Evolutionary conservation across 2,329 filamentous ascomycete species (phyloP).

Genomic region (Meredithiella fracta): DNA sequence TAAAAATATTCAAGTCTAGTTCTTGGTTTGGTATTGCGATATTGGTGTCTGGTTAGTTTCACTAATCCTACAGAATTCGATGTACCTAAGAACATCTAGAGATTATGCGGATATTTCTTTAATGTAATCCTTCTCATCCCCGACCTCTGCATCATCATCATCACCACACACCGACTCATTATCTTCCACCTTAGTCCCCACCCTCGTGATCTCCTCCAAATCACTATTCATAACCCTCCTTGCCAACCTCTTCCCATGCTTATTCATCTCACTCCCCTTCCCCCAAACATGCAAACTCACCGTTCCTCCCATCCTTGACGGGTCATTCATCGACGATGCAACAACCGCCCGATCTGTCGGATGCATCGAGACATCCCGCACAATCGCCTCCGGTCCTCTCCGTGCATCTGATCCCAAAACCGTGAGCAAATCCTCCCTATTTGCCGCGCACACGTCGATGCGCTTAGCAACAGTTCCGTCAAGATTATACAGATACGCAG

Average conservation of each 20-base stretch:
- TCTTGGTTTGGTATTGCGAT: too few relatives aligned
- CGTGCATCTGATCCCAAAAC: conserved; percentile 18
- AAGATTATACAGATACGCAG: conserved; percentile 83
- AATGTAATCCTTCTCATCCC: too few relatives aligned
- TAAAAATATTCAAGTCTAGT: not conserved
- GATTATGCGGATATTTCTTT: too few relatives aligned
- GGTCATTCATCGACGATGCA: conserved; percentile 26
- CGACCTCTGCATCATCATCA: too few relatives aligned
- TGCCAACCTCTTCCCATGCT: conserved; percentile 30
- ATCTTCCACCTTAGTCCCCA: not conserved
- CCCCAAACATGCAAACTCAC: conserved; percentile 32
- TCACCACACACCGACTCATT: too few relatives aligned
- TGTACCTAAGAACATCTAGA: too few relatives aligned
- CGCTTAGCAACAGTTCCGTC: conserved; percentile 67
- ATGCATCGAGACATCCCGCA: conserved; percentile 83
- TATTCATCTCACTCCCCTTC: conserved; percentile 43
- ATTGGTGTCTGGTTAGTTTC: too few relatives aligned
- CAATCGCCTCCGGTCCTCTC: conserved; percentile 52
- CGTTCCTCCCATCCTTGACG: not conserved
- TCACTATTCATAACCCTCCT: conserved; percentile 2
- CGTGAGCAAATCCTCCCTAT: conserved; percentile 32
- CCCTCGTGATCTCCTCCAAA: not conserved
- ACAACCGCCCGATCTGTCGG: conserved; percentile 66
- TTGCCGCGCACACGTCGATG: conserved; percentile 62
- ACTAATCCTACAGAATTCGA: too few relatives aligned